Evolutionary conservation across 2,329 filamentous ascomycete genomes (phyloP).

Genomic region (Fusarium luffae): DNA sequence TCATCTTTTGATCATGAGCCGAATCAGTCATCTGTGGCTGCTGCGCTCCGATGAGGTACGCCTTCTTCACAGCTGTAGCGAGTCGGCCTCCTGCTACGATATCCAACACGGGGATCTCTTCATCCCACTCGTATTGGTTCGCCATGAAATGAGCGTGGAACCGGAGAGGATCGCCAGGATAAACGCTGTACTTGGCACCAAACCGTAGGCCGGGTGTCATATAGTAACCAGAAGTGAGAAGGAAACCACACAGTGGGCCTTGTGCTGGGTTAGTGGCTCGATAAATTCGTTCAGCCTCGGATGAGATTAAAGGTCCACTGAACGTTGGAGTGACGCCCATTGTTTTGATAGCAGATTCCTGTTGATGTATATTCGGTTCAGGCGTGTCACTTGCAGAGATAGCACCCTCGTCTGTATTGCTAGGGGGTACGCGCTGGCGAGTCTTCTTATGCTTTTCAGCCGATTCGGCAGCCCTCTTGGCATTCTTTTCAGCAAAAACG

Average conservation of each 20-base stretch:
- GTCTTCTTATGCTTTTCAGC: conserved; percentile 37
- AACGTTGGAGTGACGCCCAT: conserved; percentile 53
- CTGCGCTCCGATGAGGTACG: conserved; percentile 84
- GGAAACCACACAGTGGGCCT: conserved; percentile 77
- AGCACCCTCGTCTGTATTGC: conserved; percentile 24
- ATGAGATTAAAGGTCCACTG: conserved; percentile 47
- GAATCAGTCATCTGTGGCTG: conserved; percentile 51
- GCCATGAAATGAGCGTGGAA: conserved; percentile 96
- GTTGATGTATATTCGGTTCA: conserved; percentile 20
- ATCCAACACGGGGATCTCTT: conserved; percentile 85
- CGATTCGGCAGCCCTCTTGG: conserved; percentile 49
- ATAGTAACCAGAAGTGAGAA: conserved; percentile 84
- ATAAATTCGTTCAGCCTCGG: conserved; percentile 21
- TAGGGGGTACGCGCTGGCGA: conserved; percentile 1
- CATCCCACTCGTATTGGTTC: conserved; percentile 86
- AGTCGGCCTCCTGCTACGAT: conserved; percentile 87
- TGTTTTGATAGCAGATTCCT: conserved; percentile 32
- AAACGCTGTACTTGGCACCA: conserved; percentile 92
- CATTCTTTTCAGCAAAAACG: conserved; percentile 54
- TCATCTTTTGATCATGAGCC: conserved; percentile 57
- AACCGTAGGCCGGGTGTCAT: conserved; percentile 93
- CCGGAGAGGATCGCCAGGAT: conserved; percentile 92
- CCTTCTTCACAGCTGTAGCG: conserved; percentile 96
- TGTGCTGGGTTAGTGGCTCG: conserved; percentile 28
- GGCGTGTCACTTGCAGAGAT: conserved; percentile 36